Base-by-base conservation (phyloP, 352 stramenopile species). In the Phytophthora quininea region DNA sequence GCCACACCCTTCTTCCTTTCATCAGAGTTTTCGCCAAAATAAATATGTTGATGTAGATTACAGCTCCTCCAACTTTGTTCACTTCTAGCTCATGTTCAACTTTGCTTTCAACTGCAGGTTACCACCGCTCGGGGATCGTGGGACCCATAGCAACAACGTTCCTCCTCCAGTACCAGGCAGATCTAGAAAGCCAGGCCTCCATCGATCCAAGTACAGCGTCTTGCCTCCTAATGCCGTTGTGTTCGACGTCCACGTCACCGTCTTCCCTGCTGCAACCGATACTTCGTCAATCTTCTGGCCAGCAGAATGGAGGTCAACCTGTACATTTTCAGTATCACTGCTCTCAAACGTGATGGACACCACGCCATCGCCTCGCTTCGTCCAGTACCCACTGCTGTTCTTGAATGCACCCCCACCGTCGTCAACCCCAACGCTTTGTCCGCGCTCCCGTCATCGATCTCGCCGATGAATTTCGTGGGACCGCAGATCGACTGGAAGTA, bases 401-500 rank as follows among this genome's bases (percentile, higher is more conserved):
- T 48, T 64, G 51, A 84, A 84, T 7, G 76, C 76, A 0, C 54
- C 14, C 62, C 57, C 0, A 81, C 19, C 1, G 64, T 67, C 5
- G 37, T 55, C 19, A 84, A 38, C 2, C 73, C 76, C 3, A 84
- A 42, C 0, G 76, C 68, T 3, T 68, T 32, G 2, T 71, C 57
- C 1, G 65, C 50, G 0, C 35, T 42, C 2, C 76, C 76, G 24
- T 76, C 71, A 38, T 84, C 76, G 49, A 84, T 76, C 32, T 80
- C 63, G 71, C 69, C 76, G 10, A 80, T 24, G 48, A 78, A 69
- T 5, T 67, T 52, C 3, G 76, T 81, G 0, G 73, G 76, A 9
- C 76, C 73, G 48, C 76, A 84, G 31, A 84, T 76, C 15, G 76
- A 71, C 63, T 84, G 69, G 8, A 81, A 64, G 51, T 72, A 84